Evolutionary conservation across 345 rosid genomes (phyloP).

Genomic region (Alliaria petiolata): DNA sequence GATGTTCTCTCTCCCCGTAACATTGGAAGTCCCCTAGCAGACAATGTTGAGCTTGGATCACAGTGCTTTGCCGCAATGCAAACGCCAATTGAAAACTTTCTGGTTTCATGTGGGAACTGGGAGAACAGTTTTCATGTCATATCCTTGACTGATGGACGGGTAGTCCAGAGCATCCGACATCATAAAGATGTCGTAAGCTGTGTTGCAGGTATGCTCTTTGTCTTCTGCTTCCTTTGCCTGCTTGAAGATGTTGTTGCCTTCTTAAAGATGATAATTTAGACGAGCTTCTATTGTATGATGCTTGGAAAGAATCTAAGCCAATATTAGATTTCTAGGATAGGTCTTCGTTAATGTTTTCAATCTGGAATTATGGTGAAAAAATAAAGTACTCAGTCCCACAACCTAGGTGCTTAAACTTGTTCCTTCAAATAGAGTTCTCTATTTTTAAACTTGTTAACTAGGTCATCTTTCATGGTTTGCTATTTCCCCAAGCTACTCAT

Average conservation of each 20-base stretch:
- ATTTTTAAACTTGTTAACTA: too few relatives aligned
- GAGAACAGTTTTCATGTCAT: conserved; percentile 93
- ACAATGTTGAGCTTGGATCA: conserved; percentile 73
- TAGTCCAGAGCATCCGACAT: conserved; percentile 92
- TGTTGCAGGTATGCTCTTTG: conserved; percentile 73
- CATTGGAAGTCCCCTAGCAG: conserved; percentile 83
- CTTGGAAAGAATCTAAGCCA: not conserved
- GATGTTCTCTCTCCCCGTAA: conserved; percentile 85
- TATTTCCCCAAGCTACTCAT: not conserved
- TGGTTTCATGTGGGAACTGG: conserved; percentile 97
- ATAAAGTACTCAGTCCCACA: too few relatives aligned
- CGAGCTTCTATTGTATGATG: not conserved
- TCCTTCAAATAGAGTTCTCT: not conserved
- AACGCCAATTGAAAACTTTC: conserved; percentile 66
- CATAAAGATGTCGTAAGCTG: conserved; percentile 97
- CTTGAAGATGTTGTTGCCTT: not conserved
- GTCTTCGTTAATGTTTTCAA: not conserved
- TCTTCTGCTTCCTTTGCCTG: conserved; percentile 1
- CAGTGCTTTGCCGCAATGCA: conserved; percentile 80
- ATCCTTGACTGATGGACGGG: conserved; percentile 83
- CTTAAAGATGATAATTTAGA: conserved; percentile 13
- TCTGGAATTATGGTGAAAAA: not conserved
- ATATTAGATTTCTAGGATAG: not conserved
- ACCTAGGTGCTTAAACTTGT: not conserved
- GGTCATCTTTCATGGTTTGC: conserved; percentile 3